Evolutionary conservation across 169 alveolate species (phyloP).

Genomic region (Eimeria acervulina): DNA sequence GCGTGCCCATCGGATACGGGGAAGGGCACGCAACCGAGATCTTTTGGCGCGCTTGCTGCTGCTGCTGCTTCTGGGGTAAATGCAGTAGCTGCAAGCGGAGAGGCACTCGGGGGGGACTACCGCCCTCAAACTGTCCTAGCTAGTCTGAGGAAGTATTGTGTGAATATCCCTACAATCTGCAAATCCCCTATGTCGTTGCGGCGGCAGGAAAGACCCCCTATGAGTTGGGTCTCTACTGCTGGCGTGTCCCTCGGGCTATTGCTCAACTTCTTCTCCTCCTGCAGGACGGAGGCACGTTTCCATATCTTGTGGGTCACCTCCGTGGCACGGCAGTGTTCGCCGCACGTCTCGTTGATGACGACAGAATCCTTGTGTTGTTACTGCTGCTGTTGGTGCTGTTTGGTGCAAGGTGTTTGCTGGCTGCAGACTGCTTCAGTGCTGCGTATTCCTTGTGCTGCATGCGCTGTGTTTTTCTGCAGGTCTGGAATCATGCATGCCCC

Average conservation of each 20-base stretch:
- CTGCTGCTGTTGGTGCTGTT: conserved; percentile 35
- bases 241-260: conserved; percentile 66
- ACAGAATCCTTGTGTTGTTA: neutral
- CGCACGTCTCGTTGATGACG: neutral
- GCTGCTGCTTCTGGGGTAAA: neutral
- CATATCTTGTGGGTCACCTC: conserved; percentile 32
- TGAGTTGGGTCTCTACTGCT: conserved; percentile 42
- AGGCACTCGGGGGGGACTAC: neutral
- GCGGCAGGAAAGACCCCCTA: neutral
- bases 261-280: conserved; percentile 62
- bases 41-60: neutral
- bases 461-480: conserved; percentile 18
- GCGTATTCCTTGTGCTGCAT: neutral
- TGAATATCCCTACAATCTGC: neutral
- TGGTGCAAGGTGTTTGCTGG: conserved; percentile 38
- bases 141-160: neutral
- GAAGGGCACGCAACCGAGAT: neutral
- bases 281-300: neutral
- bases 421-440: conserved; percentile 17
- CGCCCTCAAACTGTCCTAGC: neutral
- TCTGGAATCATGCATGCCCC: conserved; percentile 50
- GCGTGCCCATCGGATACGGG: neutral
- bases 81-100: neutral
- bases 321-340: neutral
- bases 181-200: neutral